Evolutionary conservation across 2,329 filamentous ascomycete species (phyloP).

Genomic region (Botryotinia narcissicola): DNA sequence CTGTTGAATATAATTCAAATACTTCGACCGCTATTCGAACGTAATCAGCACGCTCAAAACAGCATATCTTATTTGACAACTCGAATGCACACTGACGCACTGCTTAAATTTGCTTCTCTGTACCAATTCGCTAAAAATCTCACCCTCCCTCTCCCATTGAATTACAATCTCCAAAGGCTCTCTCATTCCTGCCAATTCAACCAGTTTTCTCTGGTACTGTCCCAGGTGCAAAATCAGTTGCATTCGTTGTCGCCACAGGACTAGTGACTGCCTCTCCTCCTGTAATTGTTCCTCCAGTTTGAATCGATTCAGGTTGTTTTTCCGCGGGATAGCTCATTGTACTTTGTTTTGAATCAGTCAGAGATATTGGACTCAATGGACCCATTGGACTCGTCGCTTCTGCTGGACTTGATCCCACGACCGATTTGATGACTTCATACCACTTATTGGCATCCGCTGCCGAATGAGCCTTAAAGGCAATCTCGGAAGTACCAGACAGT

Average conservation of each 20-base stretch:
- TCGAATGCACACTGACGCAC: background rate
- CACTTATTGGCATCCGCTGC: constrained; percentile 78
- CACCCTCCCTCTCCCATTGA: background rate
- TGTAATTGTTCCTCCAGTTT: constrained; percentile 31
- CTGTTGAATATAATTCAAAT: background rate
- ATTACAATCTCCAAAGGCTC: background rate
- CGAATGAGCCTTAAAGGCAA: constrained; percentile 84
- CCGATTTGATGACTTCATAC: constrained; percentile 64
- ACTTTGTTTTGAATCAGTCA: constrained; percentile 23
- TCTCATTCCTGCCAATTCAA: background rate
- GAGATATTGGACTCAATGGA: constrained; percentile 25
- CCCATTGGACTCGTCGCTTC: constrained; percentile 29
- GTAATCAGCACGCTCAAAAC: background rate
- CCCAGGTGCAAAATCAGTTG: background rate
- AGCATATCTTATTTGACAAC: background rate
- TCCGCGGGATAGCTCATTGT: constrained; percentile 22
- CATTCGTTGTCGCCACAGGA: constrained; percentile 21
- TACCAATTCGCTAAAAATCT: background rate
- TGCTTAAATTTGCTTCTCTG: background rate
- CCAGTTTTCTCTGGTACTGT: constrained; percentile 2
- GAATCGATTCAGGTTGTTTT: constrained; percentile 28
- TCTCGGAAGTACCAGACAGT: constrained; percentile 74
- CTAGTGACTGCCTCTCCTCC: constrained; percentile 32
- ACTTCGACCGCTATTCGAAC: background rate
- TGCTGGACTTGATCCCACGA: constrained; percentile 27